Conservation (phyloP, 106 monocot genomes). For the Dioscorea alata region DNA sequence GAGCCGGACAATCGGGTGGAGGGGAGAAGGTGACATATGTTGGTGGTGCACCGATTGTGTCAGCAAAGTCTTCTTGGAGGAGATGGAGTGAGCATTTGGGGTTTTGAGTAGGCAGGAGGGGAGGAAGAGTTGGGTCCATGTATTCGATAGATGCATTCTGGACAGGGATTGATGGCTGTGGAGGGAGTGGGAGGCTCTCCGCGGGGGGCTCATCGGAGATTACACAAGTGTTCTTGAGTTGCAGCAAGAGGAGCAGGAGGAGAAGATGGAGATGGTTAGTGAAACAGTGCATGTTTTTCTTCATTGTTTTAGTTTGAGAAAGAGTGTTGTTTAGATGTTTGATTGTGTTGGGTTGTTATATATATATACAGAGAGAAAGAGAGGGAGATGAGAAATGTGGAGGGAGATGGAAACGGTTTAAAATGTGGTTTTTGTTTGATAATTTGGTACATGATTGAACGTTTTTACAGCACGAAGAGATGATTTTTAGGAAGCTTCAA, state of each 20-base stretch:
- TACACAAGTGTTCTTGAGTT: not conserved
- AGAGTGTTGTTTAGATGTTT: too few relatives aligned
- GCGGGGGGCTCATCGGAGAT: not conserved
- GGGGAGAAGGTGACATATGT: constrained; percentile 5
- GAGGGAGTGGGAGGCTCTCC: not conserved
- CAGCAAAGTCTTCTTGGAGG: constrained; percentile 1
- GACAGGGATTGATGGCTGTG: not conserved
- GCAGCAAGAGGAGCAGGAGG: not conserved
- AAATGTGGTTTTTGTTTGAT: too few relatives aligned
- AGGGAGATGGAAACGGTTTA: too few relatives aligned
- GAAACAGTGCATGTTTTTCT: not conserved
- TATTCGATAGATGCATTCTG: not conserved
- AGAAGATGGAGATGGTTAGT: not conserved
- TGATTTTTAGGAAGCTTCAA: too few relatives aligned
- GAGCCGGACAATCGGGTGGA: constrained; percentile 3
- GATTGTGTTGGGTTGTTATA: too few relatives aligned
- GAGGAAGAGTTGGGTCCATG: constrained; percentile 17
- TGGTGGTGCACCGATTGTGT: constrained; percentile 4
- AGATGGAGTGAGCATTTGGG: constrained; percentile 12
- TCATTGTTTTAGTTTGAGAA: too few relatives aligned
- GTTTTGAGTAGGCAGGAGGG: constrained; percentile 12
- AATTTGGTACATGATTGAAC: too few relatives aligned
- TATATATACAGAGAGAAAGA: too few relatives aligned
- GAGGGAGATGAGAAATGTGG: too few relatives aligned
- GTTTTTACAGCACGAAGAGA: too few relatives aligned